These are phyloP conservation scores for Ophiostoma angusticollis DNA, from an alignment of 2,329 filamentous ascomycete genomes.

Conservation along the genomic window DNA sequence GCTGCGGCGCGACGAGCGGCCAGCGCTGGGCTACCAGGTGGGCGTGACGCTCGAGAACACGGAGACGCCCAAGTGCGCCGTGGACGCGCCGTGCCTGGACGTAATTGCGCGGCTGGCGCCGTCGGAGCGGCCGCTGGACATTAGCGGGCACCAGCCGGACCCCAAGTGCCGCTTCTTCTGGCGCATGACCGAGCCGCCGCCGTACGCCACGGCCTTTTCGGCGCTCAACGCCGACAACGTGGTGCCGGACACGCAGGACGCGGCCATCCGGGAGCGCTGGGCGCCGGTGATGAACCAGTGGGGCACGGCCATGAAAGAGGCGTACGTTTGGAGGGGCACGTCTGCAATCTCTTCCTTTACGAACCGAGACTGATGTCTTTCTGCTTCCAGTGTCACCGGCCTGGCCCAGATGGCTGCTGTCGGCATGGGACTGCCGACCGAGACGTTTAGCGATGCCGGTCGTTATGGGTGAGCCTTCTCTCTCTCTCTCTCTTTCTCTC, in stretches of 20 bases:
- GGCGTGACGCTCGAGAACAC: conserved; percentile 51
- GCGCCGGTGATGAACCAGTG: conserved; percentile 41
- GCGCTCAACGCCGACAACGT: conserved; percentile 43
- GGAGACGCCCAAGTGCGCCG: conserved; percentile 50
- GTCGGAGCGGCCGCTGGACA: conserved; percentile 43
- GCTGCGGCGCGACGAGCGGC: conserved; percentile 39
- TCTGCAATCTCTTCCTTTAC: background rate
- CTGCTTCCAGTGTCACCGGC: conserved; percentile 28
- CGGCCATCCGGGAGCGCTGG: conserved; percentile 38
- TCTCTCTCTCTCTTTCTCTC: conserved; percentile 2
- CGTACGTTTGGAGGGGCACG: conserved; percentile 29
- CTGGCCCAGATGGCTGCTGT: conserved; percentile 46
- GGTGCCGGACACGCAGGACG: conserved; percentile 29
- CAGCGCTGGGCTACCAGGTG: conserved; percentile 46
- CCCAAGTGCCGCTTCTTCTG: conserved; percentile 54
- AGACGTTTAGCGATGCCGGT: conserved; percentile 41
- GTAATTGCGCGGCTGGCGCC: conserved; percentile 43
- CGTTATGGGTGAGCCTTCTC: conserved; percentile 35
- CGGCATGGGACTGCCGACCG: conserved; percentile 38
- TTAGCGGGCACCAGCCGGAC: conserved; percentile 42
- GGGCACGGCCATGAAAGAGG: conserved; percentile 47
- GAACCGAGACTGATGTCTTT: background rate
- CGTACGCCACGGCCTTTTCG: conserved; percentile 42
- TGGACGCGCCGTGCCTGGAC: conserved; percentile 46
- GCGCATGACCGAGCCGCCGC: conserved; percentile 42